Conservation (phyloP, 208 protist genomes). For the Trypanosoma brucei region DNA sequence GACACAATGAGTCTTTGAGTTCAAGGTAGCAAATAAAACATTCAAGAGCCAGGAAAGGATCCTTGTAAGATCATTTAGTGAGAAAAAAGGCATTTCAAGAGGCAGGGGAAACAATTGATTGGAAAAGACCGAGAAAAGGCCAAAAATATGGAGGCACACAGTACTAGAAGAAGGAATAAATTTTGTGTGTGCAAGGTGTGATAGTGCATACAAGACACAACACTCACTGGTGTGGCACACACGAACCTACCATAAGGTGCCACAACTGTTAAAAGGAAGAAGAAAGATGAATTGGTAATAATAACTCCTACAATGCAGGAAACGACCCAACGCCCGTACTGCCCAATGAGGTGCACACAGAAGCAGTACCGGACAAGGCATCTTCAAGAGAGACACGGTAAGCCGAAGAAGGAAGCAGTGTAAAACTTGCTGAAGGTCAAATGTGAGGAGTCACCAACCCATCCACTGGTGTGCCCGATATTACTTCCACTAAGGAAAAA, state of each 20-base stretch:
- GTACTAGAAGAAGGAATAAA: not conserved
- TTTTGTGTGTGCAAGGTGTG: not conserved
- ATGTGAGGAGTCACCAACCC: not conserved
- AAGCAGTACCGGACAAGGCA: not conserved
- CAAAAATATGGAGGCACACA: not conserved
- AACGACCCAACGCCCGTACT: not conserved
- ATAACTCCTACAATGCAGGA: not conserved
- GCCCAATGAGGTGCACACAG: conserved; percentile 1
- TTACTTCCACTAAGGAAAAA: not conserved
- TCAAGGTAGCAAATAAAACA: no score
- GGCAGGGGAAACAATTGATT: not conserved
- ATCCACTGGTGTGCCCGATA: not conserved
- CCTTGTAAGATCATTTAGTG: no score
- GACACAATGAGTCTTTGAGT: not conserved
- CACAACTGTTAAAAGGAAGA: no score
- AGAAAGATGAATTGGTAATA: not conserved
- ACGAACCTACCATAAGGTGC: not conserved
- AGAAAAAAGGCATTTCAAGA: no score
- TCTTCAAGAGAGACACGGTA: not conserved
- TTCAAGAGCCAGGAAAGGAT: no score
- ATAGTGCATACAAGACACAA: not conserved
- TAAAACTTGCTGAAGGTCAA: not conserved
- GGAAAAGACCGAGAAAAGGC: not conserved
- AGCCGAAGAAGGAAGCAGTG: not conserved
- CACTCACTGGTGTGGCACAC: conserved; percentile 1